Evolutionary conservation across 805 yeast genomes (phyloP).

Genomic region (Saccharomycopsis microspora): DNA sequence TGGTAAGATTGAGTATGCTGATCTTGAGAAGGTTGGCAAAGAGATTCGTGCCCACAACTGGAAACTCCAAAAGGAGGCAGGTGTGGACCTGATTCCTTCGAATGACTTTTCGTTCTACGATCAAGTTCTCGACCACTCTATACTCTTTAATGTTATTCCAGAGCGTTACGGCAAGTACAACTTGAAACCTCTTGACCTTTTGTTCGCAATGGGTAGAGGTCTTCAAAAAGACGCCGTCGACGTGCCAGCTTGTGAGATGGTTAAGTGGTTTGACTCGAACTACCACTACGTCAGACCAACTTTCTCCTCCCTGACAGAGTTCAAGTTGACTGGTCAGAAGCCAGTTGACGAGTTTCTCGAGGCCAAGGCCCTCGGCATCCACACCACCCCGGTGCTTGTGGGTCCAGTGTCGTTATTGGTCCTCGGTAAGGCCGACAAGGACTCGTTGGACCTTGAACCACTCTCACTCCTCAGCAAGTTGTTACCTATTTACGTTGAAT

Average conservation of each 20-base stretch:
- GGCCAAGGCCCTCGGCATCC: slow-evolving; percentile 92
- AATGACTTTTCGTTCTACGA: slow-evolving; percentile 98
- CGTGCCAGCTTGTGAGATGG: slow-evolving; percentile 99
- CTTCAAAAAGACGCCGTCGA: slow-evolving; percentile 96
- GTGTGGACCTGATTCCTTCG: slow-evolving; percentile 94
- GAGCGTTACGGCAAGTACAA: slow-evolving; percentile 91
- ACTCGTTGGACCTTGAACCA: slow-evolving; percentile 90
- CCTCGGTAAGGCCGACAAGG: slow-evolving; percentile 98
- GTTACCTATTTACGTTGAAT: slow-evolving; percentile 86
- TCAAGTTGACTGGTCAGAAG: slow-evolving; percentile 92
- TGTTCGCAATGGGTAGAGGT: slow-evolving; percentile 99
- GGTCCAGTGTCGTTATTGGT: slow-evolving; percentile 94
- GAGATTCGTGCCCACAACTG: slow-evolving; percentile 93
- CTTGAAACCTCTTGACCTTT: slow-evolving; percentile 79
- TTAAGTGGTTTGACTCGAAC: slow-evolving; percentile 99
- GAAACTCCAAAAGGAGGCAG: slow-evolving; percentile 95
- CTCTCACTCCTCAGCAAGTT: slow-evolving; percentile 79
- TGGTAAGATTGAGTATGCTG: slow-evolving; percentile 83
- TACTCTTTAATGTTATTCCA: slow-evolving; percentile 91
- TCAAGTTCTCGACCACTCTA: slow-evolving; percentile 87
- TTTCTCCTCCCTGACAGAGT: slow-evolving; percentile 86
- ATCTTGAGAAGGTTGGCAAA: slow-evolving; percentile 85
- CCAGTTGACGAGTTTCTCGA: slow-evolving; percentile 96
- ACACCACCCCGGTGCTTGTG: slow-evolving; percentile 93
- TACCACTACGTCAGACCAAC: slow-evolving; percentile 99